phyloP scores from a whole-genome alignment of 2,329 filamentous ascomycete genomes.

The Colletotrichum acutatum region DNA sequence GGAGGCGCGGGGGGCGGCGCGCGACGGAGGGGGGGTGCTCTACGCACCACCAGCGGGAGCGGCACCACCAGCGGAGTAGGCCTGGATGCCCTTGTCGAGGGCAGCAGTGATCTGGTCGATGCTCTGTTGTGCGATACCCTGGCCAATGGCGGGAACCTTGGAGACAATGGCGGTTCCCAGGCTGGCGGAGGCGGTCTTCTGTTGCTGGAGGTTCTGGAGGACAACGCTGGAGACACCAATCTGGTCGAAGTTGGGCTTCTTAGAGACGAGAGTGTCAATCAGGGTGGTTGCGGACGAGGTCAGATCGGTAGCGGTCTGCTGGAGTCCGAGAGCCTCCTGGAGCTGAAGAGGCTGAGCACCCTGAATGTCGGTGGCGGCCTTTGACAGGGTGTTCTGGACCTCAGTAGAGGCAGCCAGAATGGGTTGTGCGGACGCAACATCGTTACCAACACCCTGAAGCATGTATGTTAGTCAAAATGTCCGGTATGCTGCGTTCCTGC shows the following conservation, averaged over 20 bases:
- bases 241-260: slow-evolving; percentile 42
- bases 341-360: slow-evolving; percentile 39
- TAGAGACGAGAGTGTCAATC: slow-evolving; percentile 36
- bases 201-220: slow-evolving; percentile 37
- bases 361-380: slow-evolving; percentile 40
- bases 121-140: slow-evolving; percentile 41
- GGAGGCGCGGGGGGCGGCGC: slow-evolving; percentile 2
- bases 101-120: slow-evolving; percentile 38
- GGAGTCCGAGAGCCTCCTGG: slow-evolving; percentile 38
- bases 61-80: slow-evolving; percentile 17
- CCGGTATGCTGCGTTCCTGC: not conserved
- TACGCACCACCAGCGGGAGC: slow-evolving; percentile 21
- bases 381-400: slow-evolving; percentile 30
- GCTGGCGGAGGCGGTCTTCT: slow-evolving; percentile 34
- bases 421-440: slow-evolving; percentile 58
- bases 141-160: slow-evolving; percentile 42
- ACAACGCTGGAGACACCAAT: slow-evolving; percentile 40
- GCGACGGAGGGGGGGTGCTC: slow-evolving; percentile 16
- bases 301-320: slow-evolving; percentile 37
- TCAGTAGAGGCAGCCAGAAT: slow-evolving; percentile 39
- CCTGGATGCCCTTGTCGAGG: slow-evolving; percentile 38
- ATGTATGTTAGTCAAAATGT: not conserved
- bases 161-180: slow-evolving; percentile 40
- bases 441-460: slow-evolving; percentile 48
- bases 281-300: slow-evolving; percentile 37